Percentiles rank a stretch among this genome's conserved stretches.
phyloP scores from a whole-genome alignment of 2,329 filamentous ascomycete species.

The Stachybotrys chlorohalonatus region DNA sequence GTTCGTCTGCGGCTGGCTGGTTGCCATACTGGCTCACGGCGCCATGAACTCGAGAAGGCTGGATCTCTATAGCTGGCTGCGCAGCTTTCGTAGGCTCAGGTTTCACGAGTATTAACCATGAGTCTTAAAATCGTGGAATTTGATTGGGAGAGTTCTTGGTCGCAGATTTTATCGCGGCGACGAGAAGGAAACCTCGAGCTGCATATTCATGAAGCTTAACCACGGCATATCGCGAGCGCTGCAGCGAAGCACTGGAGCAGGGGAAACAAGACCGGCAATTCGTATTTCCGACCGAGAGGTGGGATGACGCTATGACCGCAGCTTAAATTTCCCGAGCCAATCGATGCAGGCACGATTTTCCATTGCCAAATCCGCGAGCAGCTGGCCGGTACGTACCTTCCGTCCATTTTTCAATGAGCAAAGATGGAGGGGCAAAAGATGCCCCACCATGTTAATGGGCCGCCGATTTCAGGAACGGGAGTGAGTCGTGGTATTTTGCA shows the following conservation, averaged over 20 bases:
- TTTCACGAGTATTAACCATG: neutral
- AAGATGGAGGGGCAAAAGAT: neutral
- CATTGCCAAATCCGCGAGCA: neutral
- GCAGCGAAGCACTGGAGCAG: no score
- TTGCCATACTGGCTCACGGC: conserved; percentile 17
- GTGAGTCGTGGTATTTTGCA: neutral
- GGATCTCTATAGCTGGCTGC: neutral
- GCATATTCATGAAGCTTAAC: no score
- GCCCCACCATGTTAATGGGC: neutral
- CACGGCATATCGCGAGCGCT: no score
- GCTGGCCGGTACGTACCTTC: neutral
- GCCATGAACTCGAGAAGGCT: neutral
- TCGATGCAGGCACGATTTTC: neutral
- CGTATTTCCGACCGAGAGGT: conserved; percentile 13
- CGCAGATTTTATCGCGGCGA: no score
- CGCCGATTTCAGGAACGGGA: neutral
- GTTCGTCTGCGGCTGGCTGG: conserved; percentile 42
- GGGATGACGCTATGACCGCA: conserved; percentile 21
- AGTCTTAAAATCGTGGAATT: neutral
- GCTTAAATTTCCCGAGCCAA: conserved; percentile 15
- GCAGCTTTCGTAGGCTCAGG: neutral
- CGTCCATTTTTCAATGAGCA: neutral
- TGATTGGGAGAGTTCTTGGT: no score
- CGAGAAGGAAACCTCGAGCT: no score
- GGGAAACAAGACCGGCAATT: neutral